Evolutionary conservation across 768 basidiomycete species (phyloP).

Genomic region (Psilocybe cyanescens): DNA sequence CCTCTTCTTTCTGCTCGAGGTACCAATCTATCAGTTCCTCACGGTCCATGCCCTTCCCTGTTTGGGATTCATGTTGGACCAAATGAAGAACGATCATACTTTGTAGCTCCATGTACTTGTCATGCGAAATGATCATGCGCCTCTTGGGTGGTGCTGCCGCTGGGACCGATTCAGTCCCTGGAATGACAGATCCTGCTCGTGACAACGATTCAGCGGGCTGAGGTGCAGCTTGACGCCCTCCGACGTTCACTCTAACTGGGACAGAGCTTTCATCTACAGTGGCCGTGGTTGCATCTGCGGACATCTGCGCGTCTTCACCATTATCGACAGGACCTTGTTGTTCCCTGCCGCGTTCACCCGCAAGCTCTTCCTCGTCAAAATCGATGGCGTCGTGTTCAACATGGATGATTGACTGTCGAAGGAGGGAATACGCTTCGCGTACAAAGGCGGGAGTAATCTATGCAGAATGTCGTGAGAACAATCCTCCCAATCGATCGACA

Average conservation of each 20-base stretch:
- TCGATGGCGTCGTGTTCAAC: constrained; percentile 99
- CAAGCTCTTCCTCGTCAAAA: constrained; percentile 89
- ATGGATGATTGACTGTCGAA: constrained; percentile 98
- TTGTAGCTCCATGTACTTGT: constrained; percentile 91
- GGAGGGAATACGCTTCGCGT: constrained; percentile 90
- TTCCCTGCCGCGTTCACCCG: constrained; percentile 52
- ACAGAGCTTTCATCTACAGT: constrained; percentile 55
- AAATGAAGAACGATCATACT: constrained; percentile 87
- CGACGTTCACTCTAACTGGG: constrained; percentile 35
- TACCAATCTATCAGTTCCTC: constrained; percentile 98
- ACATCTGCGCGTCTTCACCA: constrained; percentile 64
- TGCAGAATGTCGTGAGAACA: background rate
- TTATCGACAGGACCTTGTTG: constrained; percentile 33
- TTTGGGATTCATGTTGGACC: constrained; percentile 73
- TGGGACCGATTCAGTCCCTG: constrained; percentile 32
- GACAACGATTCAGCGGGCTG: constrained; percentile 39
- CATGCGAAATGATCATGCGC: constrained; percentile 94
- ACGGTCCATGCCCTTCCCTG: constrained; percentile 77
- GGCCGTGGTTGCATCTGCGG: constrained; percentile 51
- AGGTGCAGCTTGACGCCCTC: constrained; percentile 30
- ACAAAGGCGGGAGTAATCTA: constrained; percentile 95
- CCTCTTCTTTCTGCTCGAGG: constrained; percentile 84
- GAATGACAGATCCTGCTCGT: constrained; percentile 38
- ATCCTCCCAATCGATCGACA: background rate
- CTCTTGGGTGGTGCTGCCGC: constrained; percentile 56